phyloP scores from a whole-genome alignment of 2,329 filamentous ascomycete species.

The Colletotrichum musae region DNA sequence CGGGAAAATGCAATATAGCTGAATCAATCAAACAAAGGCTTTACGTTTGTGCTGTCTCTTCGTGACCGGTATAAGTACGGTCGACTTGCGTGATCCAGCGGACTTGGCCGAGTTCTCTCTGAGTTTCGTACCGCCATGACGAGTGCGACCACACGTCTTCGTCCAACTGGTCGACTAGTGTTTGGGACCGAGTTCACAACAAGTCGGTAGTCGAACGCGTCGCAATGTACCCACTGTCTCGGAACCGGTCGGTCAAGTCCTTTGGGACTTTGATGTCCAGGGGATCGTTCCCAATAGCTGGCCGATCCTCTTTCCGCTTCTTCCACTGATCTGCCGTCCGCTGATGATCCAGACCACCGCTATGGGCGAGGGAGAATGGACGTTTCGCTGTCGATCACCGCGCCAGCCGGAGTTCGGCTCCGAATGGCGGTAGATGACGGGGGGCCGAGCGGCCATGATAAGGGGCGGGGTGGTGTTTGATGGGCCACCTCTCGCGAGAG shows the following conservation, averaged over 20 bases:
- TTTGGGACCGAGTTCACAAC: too few species aligned
- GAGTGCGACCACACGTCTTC: too few species aligned
- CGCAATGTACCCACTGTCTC: neutral
- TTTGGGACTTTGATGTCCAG: neutral
- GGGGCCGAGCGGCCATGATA: neutral
- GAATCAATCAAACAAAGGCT: constrained; percentile 5
- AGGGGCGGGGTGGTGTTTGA: neutral
- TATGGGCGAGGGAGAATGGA: too few species aligned
- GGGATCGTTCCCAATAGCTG: neutral
- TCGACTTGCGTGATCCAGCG: too few species aligned
- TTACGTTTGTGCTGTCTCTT: neutral
- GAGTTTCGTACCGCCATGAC: neutral
- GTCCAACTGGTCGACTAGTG: too few species aligned
- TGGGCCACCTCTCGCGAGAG: neutral
- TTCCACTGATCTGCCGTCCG: neutral
- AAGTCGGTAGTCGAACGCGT: too few species aligned
- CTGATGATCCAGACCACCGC: neutral
- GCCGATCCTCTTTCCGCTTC: neutral
- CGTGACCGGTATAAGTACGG: too few species aligned
- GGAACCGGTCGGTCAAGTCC: neutral
- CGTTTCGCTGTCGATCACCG: neutral
- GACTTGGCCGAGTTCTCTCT: neutral
- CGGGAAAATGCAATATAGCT: neutral
- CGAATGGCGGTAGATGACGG: neutral
- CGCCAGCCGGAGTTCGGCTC: neutral